Base-by-base conservation (phyloP, 2,329 filamentous ascomycete species). In the Ceratocystis alfenasii region DNA sequence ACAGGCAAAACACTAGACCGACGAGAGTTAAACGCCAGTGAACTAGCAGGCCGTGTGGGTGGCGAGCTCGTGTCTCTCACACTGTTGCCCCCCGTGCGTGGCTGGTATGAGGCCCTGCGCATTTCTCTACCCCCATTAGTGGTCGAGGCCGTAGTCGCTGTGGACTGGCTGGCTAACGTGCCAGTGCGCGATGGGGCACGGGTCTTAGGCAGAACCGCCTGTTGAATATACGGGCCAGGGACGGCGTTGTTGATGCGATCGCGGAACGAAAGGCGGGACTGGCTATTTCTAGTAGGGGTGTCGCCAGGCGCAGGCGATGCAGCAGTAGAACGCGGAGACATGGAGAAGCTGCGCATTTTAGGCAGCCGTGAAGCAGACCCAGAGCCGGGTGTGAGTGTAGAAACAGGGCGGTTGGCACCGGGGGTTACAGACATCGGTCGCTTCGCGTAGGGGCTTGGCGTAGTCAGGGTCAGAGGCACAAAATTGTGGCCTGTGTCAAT, bases 401-500 rank as follows among this genome's bases (percentile, higher is more conserved):
- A 68, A 1, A 79, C 76, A 0, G 79, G 80, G 30, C 71, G 69
- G 1, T 79, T 65, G 25, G 63, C 59, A 17, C 66, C 78, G 46
- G 77, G 76, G 10, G 74, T 71, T 1, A 75, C 71, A n/a, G 72
- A 74, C 2, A 78, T 75, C 0, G 77, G 76, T 61, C 70, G 75
- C 70, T 77, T 82, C 4, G 80, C 74, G 68, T 83, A 83, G 0
- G 83, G 80, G 68, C 81, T 85, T 0, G 84, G 83, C 1, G 83
- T 83, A 5, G 82, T 85, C 57, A 83, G 75, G 45, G 75, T 82
- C 10, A 87, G 75, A 10, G 86, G 83, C 70, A 83, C 87, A 75
- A 85, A 87, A 72, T 84, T 83, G 73, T 88, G 85, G 30, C 86
- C 85, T n/a, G 83, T 81, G 41, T 87, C 80, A n/a, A 85, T 77